These are phyloP conservation scores for Apiotrichum montevideense DNA, from an alignment of 1,284 basidiomycete species.

Conservation along the genomic window DNA sequence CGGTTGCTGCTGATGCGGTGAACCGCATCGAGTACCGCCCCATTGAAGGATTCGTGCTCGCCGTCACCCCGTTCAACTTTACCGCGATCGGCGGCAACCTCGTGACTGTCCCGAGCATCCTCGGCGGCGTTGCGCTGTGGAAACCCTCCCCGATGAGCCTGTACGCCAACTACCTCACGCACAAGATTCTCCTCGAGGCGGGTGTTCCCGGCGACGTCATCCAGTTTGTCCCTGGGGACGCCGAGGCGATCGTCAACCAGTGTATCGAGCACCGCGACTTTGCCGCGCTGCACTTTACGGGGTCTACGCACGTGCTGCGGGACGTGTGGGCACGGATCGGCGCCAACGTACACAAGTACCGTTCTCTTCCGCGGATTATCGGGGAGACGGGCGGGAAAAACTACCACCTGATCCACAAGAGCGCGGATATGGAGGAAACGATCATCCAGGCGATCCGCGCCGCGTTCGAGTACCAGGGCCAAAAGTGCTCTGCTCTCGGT, in stretches of 20 bases:
- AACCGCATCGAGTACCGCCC: slow-evolving; percentile 96
- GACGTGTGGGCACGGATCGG: slow-evolving; percentile 96
- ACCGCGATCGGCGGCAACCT: slow-evolving; percentile 95
- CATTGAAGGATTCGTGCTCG: slow-evolving; percentile 94
- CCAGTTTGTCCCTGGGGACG: slow-evolving; percentile 89
- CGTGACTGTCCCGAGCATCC: slow-evolving; percentile 73
- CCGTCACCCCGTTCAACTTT: slow-evolving; percentile 98
- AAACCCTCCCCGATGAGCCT: slow-evolving; percentile 94
- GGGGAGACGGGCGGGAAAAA: slow-evolving; percentile 85
- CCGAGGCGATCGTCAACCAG: slow-evolving; percentile 72
- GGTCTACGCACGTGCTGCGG: slow-evolving; percentile 89
- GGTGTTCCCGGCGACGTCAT: slow-evolving; percentile 91
- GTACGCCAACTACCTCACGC: slow-evolving; percentile 88
- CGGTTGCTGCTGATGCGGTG: slow-evolving; percentile 84
- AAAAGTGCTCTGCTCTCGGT: slow-evolving; percentile 95
- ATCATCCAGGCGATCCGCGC: slow-evolving; percentile 82
- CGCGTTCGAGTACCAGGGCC: slow-evolving; percentile 94
- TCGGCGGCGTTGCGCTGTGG: slow-evolving; percentile 95
- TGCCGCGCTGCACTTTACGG: slow-evolving; percentile 92
- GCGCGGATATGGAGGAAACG: slow-evolving; percentile 79
- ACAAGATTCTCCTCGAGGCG: slow-evolving; percentile 89
- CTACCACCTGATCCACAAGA: slow-evolving; percentile 88
- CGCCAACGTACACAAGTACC: slow-evolving; percentile 76
- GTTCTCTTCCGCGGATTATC: slow-evolving; percentile 85
- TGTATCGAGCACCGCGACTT: slow-evolving; percentile 74